Evolutionary conservation across 176 grass and related monocot genomes (phyloP).

Genomic region (Calamus simplicifolius): DNA sequence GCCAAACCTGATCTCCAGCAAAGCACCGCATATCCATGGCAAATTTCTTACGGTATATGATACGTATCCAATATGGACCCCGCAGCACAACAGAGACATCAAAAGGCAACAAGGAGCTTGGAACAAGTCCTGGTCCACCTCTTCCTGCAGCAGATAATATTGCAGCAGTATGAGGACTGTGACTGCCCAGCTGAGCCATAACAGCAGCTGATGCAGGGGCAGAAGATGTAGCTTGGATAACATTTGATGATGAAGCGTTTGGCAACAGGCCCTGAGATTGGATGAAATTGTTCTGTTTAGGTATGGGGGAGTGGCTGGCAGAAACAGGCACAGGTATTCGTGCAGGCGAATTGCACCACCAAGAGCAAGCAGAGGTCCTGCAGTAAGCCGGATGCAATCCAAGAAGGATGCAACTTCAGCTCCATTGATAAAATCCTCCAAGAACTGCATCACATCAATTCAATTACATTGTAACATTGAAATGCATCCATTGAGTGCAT

Average conservation of each 20-base stretch:
- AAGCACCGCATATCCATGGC: conserved; percentile 99
- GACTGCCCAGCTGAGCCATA: conserved; percentile 57
- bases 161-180: conserved; percentile 60
- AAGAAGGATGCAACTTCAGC: conserved; percentile 98
- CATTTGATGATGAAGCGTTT: conserved; percentile 58
- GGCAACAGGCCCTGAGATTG: conserved; percentile 34
- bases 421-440: conserved; percentile 99
- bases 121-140: conserved; percentile 88
- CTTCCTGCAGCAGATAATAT: conserved; percentile 83
- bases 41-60: conserved; percentile 99
- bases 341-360: conserved; percentile 95
- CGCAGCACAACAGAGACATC: conserved; percentile 97
- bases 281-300: conserved; percentile 45
- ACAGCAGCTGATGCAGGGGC: conserved; percentile 22
- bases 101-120: conserved; percentile 95
- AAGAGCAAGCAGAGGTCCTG: conserved; percentile 93
- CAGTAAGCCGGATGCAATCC: conserved; percentile 89
- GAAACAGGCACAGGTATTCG: conserved; percentile 88
- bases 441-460: conserved; percentile 50
- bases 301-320: conserved; percentile 39
- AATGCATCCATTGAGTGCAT: no score
- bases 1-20: conserved; percentile 98
- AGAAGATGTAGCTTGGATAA: conserved; percentile 35
- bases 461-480: neutral
- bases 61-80: conserved; percentile 98